Percentiles rank a stretch among this genome's conserved stretches.
phyloP scores from a whole-genome alignment of 2,329 filamentous ascomycete species.

The Teratosphaeria gauchensis region DNA sequence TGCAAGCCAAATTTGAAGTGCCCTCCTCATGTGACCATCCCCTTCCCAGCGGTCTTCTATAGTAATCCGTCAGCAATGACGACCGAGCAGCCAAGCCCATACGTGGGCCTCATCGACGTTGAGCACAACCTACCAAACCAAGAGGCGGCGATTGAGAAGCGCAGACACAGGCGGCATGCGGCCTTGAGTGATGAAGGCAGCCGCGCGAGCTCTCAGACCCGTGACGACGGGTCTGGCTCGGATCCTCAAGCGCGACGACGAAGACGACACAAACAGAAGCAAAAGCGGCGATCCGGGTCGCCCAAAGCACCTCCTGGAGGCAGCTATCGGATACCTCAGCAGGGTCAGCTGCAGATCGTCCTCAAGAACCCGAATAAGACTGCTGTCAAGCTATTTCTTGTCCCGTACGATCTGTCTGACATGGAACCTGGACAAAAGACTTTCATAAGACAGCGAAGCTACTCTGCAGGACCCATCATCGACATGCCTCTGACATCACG shows the following conservation, averaged over 20 bases:
- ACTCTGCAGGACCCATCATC: conserved; percentile 76
- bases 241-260: conserved; percentile 16
- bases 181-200: conserved; percentile 18
- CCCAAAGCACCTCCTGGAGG: conserved; percentile 70
- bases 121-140: conserved; percentile 59
- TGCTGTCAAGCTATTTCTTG: conserved; percentile 87
- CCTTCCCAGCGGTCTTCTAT: conserved; percentile 93
- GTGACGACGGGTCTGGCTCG: conserved; percentile 14
- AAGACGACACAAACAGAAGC: conserved; percentile 36
- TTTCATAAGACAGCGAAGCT: conserved; percentile 88
- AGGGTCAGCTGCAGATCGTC: conserved; percentile 90
- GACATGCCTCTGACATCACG: conserved; percentile 51
- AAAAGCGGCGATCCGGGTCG: conserved; percentile 46
- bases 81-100: conserved; percentile 86
- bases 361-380: conserved; percentile 99
- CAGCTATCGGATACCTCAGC: conserved; percentile 85
- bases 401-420: conserved; percentile 83
- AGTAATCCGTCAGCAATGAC: conserved; percentile 65
- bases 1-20: conserved; percentile 80
- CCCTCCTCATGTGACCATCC: conserved; percentile 79
- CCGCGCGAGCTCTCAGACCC: conserved; percentile 17
- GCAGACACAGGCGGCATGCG: conserved; percentile 22
- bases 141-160: conserved; percentile 17
- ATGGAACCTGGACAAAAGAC: conserved; percentile 95
- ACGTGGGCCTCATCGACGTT: conserved; percentile 85